Conservation (phyloP, 345 rosid species). For the Pistacia atlantica region DNA sequence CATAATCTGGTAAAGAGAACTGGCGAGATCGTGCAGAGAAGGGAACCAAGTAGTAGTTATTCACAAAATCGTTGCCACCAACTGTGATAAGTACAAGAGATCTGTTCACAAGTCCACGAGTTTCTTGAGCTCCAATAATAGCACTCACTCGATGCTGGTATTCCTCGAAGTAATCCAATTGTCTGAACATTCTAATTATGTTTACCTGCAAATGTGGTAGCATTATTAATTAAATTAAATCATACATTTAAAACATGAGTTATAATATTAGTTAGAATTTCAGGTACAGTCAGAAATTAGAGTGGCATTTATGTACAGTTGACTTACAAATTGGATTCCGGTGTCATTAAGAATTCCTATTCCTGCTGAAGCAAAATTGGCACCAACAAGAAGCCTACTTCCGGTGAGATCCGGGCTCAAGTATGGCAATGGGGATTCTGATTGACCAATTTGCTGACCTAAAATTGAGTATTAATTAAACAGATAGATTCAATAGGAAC, state of each 20-base stretch:
- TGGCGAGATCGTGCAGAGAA: conserved; percentile 52
- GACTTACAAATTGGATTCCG: conserved; percentile 60
- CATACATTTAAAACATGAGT: too few species aligned
- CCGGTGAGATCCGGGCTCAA: conserved; percentile 69
- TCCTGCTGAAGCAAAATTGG: conserved; percentile 94
- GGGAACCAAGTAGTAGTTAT: conserved; percentile 58
- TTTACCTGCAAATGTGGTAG: conserved; percentile 44
- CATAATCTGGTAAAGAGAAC: conserved; percentile 44
- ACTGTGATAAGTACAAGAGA: conserved; percentile 54
- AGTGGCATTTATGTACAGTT: neutral
- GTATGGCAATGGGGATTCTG: conserved; percentile 64
- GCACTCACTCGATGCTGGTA: conserved; percentile 56
- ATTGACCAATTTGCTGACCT: conserved; percentile 59
- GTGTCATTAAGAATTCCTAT: conserved; percentile 76
- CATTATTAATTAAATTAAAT: neutral
- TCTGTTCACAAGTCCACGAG: conserved; percentile 49
- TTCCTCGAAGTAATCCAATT: conserved; percentile 57
- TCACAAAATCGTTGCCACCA: conserved; percentile 71
- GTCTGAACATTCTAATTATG: conserved; percentile 63
- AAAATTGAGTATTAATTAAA: neutral
- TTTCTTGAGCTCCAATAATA: conserved; percentile 42
- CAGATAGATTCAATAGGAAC: neutral
- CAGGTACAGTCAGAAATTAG: neutral
- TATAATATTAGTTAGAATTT: too few species aligned
- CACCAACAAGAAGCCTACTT: conserved; percentile 60